Percentiles rank a stretch among this genome's conserved stretches.
These are phyloP conservation scores for Torulaspora microellipsoides DNA, from an alignment of 805 yeast genomes.

Conservation along the genomic window DNA sequence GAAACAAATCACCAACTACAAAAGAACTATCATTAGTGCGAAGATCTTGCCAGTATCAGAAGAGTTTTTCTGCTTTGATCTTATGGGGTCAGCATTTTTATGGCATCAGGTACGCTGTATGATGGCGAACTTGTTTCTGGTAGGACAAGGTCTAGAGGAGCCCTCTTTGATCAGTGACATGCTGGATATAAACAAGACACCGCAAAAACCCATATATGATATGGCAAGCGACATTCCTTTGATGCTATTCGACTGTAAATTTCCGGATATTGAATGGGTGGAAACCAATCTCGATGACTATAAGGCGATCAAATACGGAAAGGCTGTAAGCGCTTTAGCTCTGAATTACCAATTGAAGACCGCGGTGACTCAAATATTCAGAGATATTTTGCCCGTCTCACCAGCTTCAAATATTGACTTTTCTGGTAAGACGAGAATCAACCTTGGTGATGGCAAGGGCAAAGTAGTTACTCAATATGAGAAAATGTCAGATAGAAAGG, in stretches of 20 bases:
- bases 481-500: constrained; percentile 52
- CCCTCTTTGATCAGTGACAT: constrained; percentile 55
- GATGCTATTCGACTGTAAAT: constrained; percentile 80
- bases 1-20: constrained; percentile 79
- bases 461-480: constrained; percentile 52
- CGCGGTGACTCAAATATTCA: constrained; percentile 48
- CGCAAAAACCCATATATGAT: constrained; percentile 72
- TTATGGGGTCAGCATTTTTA: constrained; percentile 83
- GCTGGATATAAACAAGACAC: constrained; percentile 50
- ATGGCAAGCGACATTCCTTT: constrained; percentile 91
- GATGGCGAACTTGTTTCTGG: constrained; percentile 74
- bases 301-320: constrained; percentile 41
- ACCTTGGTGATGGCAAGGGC: constrained; percentile 78
- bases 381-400: constrained; percentile 26
- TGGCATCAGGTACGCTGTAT: constrained; percentile 99
- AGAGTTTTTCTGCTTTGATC: constrained; percentile 62
- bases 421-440: constrained; percentile 37
- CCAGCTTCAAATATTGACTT: constrained; percentile 22
- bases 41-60: constrained; percentile 39
- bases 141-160: constrained; percentile 73
- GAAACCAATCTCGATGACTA: constrained; percentile 28
- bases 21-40: constrained; percentile 56
- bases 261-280: constrained; percentile 65
- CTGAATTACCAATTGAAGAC: constrained; percentile 56
- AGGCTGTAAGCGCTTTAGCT: constrained; percentile 46